Conservation (phyloP, 2,329 filamentous ascomycete genomes). For the Blumeriella jaapii region DNA sequence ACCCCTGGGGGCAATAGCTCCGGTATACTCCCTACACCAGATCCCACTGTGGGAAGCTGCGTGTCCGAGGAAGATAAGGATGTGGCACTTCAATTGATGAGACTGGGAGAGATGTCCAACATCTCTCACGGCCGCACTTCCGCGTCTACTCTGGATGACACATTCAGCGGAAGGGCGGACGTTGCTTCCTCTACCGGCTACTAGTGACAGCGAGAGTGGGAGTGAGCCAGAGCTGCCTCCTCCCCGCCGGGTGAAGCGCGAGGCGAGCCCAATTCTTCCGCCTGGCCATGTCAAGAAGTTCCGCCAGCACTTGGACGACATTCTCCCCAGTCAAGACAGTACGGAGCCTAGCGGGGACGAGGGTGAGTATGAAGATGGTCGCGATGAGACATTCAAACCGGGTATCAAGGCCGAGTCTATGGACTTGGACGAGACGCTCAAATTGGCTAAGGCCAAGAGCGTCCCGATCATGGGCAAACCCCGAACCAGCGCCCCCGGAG, state of each 20-base stretch:
- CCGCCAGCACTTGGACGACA: slow-evolving; percentile 39
- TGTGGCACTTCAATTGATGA: slow-evolving; percentile 93
- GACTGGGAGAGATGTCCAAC: slow-evolving; percentile 86
- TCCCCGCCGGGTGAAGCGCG: slow-evolving; percentile 44
- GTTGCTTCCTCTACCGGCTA: slow-evolving; percentile 75
- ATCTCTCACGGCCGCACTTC: slow-evolving; percentile 88
- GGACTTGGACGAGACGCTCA: slow-evolving; percentile 23
- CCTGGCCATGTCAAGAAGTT: slow-evolving; percentile 33
- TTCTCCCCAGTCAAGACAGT: slow-evolving; percentile 43
- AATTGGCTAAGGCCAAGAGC: slow-evolving; percentile 33
- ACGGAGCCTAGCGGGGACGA: slow-evolving; percentile 52
- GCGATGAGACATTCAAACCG: slow-evolving; percentile 26
- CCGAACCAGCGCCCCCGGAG: slow-evolving; percentile 27
- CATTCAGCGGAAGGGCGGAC: slow-evolving; percentile 82
- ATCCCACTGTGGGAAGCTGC: slow-evolving; percentile 93
- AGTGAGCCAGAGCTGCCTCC: slow-evolving; percentile 51
- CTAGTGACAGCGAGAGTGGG: slow-evolving; percentile 63
- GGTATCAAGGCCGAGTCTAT: slow-evolving; percentile 18
- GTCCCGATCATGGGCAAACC: slow-evolving; percentile 30
- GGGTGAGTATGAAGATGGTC: slow-evolving; percentile 38
- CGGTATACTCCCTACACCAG: slow-evolving; percentile 77
- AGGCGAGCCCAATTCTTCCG: slow-evolving; percentile 40
- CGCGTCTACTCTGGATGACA: slow-evolving; percentile 86
- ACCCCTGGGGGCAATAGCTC: slow-evolving; percentile 34
- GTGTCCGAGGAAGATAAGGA: slow-evolving; percentile 92